Conservation (phyloP, 768 basidiomycete genomes). For the Kwoniella sp. region DNA sequence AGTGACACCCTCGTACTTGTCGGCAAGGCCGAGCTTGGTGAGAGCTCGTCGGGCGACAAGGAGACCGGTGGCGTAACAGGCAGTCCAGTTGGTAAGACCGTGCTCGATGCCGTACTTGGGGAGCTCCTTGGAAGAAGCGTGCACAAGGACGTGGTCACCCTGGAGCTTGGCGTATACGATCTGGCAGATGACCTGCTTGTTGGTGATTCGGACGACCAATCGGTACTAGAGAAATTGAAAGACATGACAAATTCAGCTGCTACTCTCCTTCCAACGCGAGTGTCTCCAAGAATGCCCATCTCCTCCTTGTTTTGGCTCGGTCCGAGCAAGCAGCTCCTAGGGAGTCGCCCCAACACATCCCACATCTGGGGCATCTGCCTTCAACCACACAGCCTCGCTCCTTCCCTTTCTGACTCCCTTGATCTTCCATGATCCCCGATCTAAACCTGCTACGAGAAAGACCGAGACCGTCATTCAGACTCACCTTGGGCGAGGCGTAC, state of each 20-base stretch:
- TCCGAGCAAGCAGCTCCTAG: background rate
- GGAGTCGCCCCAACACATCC: no score
- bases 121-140: constrained; percentile 87
- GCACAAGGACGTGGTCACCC: constrained; percentile 88
- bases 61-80: constrained; percentile 96
- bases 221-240: constrained; percentile 42
- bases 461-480: constrained; percentile 48
- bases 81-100: constrained; percentile 98
- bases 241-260: background rate
- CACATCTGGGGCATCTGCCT: no score
- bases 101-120: constrained; percentile 96
- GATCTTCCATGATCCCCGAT: background rate
- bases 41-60: constrained; percentile 92
- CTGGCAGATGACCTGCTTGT: constrained; percentile 85
- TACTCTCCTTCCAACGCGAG: no score
- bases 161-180: constrained; percentile 93
- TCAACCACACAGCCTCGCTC: background rate
- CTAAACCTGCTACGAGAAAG: background rate
- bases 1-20: constrained; percentile 92
- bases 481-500: constrained; percentile 98
- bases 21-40: constrained; percentile 90
- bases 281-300: background rate
- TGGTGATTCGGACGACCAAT: constrained; percentile 97
- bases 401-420: constrained; percentile 1
- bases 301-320: background rate